Percentiles rank a stretch among this genome's conserved stretches.
Evolutionary conservation across 768 basidiomycete genomes (phyloP).

Genomic region (Tylopilus vinaceipallidus): DNA sequence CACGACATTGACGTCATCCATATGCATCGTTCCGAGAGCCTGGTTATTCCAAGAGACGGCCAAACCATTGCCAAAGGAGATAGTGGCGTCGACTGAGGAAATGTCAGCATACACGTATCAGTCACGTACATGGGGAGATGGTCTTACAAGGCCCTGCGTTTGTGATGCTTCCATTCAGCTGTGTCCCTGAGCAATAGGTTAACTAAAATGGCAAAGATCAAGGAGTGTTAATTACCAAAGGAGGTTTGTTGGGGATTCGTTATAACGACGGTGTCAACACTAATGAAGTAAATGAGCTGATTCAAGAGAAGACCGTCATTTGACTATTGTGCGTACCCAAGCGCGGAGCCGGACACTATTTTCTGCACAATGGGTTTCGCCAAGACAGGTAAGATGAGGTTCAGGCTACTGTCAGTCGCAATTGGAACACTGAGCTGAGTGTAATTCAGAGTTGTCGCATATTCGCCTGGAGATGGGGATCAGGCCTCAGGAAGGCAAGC

Average conservation of each 20-base stretch:
- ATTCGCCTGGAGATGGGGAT: constrained; percentile 47
- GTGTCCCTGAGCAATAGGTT: constrained; percentile 37
- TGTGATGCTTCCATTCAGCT: constrained; percentile 59
- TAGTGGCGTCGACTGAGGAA: constrained; percentile 58
- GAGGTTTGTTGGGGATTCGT: constrained; percentile 52
- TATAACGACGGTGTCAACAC: constrained; percentile 62
- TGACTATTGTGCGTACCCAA: constrained; percentile 42
- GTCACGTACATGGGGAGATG: neutral
- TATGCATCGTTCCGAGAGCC: constrained; percentile 55
- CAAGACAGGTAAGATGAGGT: constrained; percentile 65
- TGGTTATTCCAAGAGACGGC: constrained; percentile 58
- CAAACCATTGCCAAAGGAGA: constrained; percentile 62
- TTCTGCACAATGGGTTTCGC: constrained; percentile 75
- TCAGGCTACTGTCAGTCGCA: constrained; percentile 56
- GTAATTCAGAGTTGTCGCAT: constrained; percentile 60
- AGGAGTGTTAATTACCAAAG: constrained; percentile 42
- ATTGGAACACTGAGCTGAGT: constrained; percentile 55
- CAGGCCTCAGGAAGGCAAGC: neutral
- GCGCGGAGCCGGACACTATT: constrained; percentile 54
- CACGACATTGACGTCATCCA: constrained; percentile 55
- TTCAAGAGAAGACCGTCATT: neutral
- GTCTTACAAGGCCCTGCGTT: constrained; percentile 71
- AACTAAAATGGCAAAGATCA: neutral
- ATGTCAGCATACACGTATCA: constrained; percentile 3
- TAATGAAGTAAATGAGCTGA: constrained; percentile 21